A percentile compares a stretch with the other conserved stretches of the same genome.
Evolutionary conservation across 306 rosid genomes (phyloP).

Genomic region (Ziziphus jujuba): DNA sequence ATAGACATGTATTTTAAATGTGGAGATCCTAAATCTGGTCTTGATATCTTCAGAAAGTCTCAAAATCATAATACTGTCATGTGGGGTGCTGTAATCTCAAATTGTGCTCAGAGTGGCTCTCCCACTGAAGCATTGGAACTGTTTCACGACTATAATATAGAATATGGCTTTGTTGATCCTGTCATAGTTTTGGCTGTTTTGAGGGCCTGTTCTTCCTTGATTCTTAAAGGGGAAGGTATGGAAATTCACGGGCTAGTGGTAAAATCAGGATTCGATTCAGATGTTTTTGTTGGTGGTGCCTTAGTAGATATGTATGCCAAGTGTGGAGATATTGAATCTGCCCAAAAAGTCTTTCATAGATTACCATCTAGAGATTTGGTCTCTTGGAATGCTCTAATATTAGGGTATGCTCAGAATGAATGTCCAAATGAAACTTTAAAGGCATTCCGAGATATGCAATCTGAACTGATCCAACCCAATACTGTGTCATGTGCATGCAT

Average conservation of each 20-base stretch:
- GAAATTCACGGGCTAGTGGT: conserved; percentile 35
- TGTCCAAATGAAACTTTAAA: conserved; percentile 25
- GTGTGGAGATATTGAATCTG: conserved; percentile 30
- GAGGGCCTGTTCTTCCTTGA: conserved; percentile 42
- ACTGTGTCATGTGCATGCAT: conserved; percentile 31
- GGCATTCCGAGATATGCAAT: conserved; percentile 34
- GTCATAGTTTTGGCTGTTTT: conserved; percentile 36
- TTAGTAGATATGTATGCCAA: conserved; percentile 44
- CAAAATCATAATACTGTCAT: conserved; percentile 21
- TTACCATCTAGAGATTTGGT: conserved; percentile 28
- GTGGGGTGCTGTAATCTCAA: conserved; percentile 36
- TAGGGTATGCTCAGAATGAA: conserved; percentile 36
- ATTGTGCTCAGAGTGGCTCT: conserved; percentile 22
- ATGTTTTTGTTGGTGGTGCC: conserved; percentile 32
- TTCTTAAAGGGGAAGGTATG: conserved; percentile 25
- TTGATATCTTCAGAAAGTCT: conserved; percentile 29
- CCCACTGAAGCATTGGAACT: conserved; percentile 32
- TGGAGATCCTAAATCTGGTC: conserved; percentile 23
- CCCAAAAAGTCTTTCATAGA: conserved; percentile 27
- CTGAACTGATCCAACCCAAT: conserved; percentile 25
- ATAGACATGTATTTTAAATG: conserved; percentile 42
- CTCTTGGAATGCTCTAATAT: conserved; percentile 42
- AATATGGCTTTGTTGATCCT: conserved; percentile 27
- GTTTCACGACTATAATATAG: conserved; percentile 17
- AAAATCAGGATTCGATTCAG: conserved; percentile 23